A percentile compares a stretch with the other conserved stretches of the same genome.
These are phyloP conservation scores for Leucogyrophana mollusca DNA, from an alignment of 768 basidiomycete species.

Conservation along the genomic window DNA sequence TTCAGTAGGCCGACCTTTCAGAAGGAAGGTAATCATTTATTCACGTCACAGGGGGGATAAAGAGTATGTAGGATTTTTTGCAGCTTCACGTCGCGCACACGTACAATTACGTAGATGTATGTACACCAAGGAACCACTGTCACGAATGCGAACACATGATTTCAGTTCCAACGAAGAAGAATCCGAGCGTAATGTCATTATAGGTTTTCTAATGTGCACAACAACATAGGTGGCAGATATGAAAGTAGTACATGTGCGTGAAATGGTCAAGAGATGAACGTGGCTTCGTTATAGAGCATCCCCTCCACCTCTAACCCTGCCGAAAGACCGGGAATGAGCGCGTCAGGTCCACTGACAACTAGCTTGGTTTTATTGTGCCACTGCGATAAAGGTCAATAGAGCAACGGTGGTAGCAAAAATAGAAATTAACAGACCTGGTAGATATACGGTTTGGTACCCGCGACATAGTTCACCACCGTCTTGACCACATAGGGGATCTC, in stretches of 20 bases:
- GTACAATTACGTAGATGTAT: too few species aligned
- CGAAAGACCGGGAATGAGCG: conserved; percentile 38
- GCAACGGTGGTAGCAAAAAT: neutral
- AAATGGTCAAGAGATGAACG: conserved; percentile 68
- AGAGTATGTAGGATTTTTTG: too few species aligned
- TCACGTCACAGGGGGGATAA: too few species aligned
- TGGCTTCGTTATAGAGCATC: conserved; percentile 81
- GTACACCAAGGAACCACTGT: too few species aligned
- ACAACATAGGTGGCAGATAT: neutral
- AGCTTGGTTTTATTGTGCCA: conserved; percentile 60
- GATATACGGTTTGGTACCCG: conserved; percentile 91
- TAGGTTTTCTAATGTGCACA: too few species aligned
- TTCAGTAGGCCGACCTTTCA: too few species aligned
- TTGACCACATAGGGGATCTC: conserved; percentile 93
- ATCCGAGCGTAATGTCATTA: too few species aligned
- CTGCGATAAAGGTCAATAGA: conserved; percentile 28
- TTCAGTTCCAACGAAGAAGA: too few species aligned
- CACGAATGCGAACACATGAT: too few species aligned
- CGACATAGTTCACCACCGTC: conserved; percentile 89
- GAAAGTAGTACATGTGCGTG: neutral
- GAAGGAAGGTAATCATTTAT: too few species aligned
- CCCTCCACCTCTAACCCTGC: conserved; percentile 57
- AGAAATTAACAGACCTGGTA: conserved; percentile 67
- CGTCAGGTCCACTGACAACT: conserved; percentile 41
- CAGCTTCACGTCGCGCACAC: too few species aligned